Conservation (phyloP, 345 rosid species). For the Ceriops decandra region DNA sequence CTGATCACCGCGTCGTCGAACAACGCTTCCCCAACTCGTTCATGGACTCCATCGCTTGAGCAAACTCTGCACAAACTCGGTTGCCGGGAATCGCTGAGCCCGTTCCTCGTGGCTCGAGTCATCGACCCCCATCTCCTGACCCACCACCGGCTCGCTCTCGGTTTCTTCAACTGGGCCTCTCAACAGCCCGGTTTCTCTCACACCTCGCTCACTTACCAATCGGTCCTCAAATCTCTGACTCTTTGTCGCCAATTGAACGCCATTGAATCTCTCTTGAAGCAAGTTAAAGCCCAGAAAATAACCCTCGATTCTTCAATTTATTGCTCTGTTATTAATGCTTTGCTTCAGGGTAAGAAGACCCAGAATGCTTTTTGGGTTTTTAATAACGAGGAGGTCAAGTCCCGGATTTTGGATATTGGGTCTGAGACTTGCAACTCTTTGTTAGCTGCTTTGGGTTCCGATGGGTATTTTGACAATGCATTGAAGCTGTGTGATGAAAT, state of each 20-base stretch:
- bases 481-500: slow-evolving; percentile 62
- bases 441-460: slow-evolving; percentile 57
- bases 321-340: slow-evolving; percentile 40
- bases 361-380: slow-evolving; percentile 61
- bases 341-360: slow-evolving; percentile 41
- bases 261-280: slow-evolving; percentile 53
- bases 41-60: slow-evolving; percentile 66
- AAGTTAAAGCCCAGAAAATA: slow-evolving; percentile 45
- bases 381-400: slow-evolving; percentile 31
- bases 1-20: slow-evolving; percentile 46
- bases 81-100: slow-evolving; percentile 45
- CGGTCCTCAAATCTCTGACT: slow-evolving; percentile 68
- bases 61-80: slow-evolving; percentile 56
- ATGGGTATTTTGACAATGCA: slow-evolving; percentile 47
- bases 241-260: slow-evolving; percentile 58
- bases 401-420: slow-evolving; percentile 34
- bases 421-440: slow-evolving; percentile 61
- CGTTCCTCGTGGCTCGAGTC: slow-evolving; percentile 65
- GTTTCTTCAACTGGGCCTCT: slow-evolving; percentile 91
- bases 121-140: slow-evolving; percentile 67
- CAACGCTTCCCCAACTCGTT: slow-evolving; percentile 34
- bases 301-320: slow-evolving; percentile 52
- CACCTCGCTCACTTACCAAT: slow-evolving; percentile 56
- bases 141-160: slow-evolving; percentile 76
- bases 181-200: slow-evolving; percentile 80